phyloP scores from a whole-genome alignment of 2,329 filamentous ascomycete species.

The Hymenoscyphus repandus region DNA sequence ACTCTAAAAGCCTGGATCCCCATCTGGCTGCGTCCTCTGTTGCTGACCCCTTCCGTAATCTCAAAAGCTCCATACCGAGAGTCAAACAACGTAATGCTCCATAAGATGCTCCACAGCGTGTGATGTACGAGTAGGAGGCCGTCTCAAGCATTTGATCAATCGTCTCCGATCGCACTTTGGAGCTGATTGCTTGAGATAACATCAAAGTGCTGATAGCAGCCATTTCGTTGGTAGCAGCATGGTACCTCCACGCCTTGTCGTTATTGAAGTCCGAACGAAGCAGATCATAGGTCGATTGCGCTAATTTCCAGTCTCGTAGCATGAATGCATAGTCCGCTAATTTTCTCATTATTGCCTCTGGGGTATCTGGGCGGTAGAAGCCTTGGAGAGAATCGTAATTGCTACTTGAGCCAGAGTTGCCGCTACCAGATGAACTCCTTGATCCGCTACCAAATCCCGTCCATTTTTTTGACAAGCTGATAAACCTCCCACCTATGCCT shows the following conservation, averaged over 20 bases:
- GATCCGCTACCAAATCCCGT: conserved; percentile 66
- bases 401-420: conserved; percentile 43
- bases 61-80: conserved; percentile 75
- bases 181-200: conserved; percentile 63
- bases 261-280: conserved; percentile 84
- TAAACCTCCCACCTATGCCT: conserved; percentile 87
- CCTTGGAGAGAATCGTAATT: conserved; percentile 77
- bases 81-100: conserved; percentile 74
- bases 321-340: conserved; percentile 95
- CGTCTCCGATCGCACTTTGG: conserved; percentile 73
- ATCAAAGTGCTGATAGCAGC: conserved; percentile 78
- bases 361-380: conserved; percentile 76
- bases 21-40: conserved; percentile 84
- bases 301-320: conserved; percentile 92
- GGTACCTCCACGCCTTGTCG: conserved; percentile 95
- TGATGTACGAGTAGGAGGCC: conserved; percentile 87
- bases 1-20: conserved; percentile 75
- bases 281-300: conserved; percentile 87
- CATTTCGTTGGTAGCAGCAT: conserved; percentile 95
- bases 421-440: conserved; percentile 30
- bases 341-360: conserved; percentile 89
- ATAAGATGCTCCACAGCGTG: conserved; percentile 73
- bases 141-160: conserved; percentile 86
- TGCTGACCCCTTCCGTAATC: conserved; percentile 71
- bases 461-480: conserved; percentile 89